These are phyloP conservation scores for Mimosa bimucronata DNA, from an alignment of 306 rosid species.

Conservation along the genomic window DNA sequence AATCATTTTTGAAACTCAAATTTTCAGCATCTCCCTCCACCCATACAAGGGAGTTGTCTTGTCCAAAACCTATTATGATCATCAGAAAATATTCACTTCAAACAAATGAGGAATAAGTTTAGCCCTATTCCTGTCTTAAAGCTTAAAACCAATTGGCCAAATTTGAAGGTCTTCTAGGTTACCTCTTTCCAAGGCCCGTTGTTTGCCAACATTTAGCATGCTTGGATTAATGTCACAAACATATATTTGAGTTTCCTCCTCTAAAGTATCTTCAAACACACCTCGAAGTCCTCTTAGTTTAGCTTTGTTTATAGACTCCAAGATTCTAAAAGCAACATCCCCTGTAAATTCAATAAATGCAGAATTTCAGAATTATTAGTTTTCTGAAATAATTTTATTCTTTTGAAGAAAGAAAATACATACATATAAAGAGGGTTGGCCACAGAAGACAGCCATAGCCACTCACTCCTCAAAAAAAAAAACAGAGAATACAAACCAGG, in stretches of 20 bases:
- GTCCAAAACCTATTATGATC: slow-evolving; percentile 62
- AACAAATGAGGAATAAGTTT: slow-evolving; percentile 24
- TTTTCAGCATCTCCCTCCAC: slow-evolving; percentile 91
- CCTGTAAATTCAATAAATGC: slow-evolving; percentile 53
- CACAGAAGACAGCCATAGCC: neutral
- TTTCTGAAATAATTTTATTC: neutral
- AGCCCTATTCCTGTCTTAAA: slow-evolving; percentile 27
- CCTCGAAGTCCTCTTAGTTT: slow-evolving; percentile 66
- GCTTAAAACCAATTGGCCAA: neutral
- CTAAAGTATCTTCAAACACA: slow-evolving; percentile 58
- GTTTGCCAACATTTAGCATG: slow-evolving; percentile 86
- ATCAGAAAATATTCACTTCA: slow-evolving; percentile 42
- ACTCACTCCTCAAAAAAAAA: neutral
- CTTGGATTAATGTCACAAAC: slow-evolving; percentile 89
- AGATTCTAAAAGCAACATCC: slow-evolving; percentile 94
- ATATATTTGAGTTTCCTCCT: slow-evolving; percentile 72
- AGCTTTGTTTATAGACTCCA: slow-evolving; percentile 65
- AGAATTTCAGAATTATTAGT: neutral
- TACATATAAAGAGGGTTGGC: neutral
- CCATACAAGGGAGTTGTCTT: slow-evolving; percentile 79
- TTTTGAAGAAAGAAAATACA: neutral
- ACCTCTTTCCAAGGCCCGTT: slow-evolving; percentile 77
- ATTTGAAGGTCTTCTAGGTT: slow-evolving; percentile 35
- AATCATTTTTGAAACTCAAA: slow-evolving; percentile 63
- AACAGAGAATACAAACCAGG: neutral